Conservation (phyloP, 1,284 basidiomycete genomes). For the Fomitiporia mediterranea region DNA sequence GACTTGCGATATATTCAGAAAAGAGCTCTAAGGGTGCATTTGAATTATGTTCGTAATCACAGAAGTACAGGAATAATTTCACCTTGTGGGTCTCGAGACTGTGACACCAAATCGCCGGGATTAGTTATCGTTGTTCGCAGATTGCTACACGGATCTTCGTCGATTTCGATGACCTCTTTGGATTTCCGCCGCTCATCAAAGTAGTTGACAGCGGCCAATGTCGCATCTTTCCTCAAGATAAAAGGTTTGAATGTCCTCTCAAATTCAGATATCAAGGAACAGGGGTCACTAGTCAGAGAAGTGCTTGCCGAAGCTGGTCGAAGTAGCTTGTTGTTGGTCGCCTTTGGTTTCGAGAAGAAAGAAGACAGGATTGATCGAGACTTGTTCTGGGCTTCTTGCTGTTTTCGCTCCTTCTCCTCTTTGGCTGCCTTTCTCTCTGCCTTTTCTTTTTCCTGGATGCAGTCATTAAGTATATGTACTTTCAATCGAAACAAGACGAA, state of each 20-base stretch:
- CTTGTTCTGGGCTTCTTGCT: conserved; percentile 60
- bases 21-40: background rate
- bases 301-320: conserved; percentile 28
- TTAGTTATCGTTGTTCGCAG: background rate
- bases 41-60: background rate
- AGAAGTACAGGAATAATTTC: background rate
- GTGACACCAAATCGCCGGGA: background rate
- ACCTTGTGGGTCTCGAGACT: conserved; percentile 7
- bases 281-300: conserved; percentile 35
- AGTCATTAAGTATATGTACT: conserved; percentile 9
- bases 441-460: conserved; percentile 56
- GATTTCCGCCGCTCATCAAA: conserved; percentile 41
- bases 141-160: conserved; percentile 37
- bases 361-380: conserved; percentile 70
- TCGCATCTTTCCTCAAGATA: conserved; percentile 63
- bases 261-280: conserved; percentile 56
- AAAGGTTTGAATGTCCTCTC: conserved; percentile 74
- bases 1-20: conserved; percentile 4
- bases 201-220: conserved; percentile 67
- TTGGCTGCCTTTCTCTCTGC: conserved; percentile 61
- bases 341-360: conserved; percentile 65
- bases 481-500: conserved; percentile 6
- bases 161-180: conserved; percentile 50
- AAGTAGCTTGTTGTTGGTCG: conserved; percentile 18
- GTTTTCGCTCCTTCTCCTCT: conserved; percentile 63